Conservation (phyloP, 176 grass and related monocot genomes). For the Cenchrus fungigraminus region DNA sequence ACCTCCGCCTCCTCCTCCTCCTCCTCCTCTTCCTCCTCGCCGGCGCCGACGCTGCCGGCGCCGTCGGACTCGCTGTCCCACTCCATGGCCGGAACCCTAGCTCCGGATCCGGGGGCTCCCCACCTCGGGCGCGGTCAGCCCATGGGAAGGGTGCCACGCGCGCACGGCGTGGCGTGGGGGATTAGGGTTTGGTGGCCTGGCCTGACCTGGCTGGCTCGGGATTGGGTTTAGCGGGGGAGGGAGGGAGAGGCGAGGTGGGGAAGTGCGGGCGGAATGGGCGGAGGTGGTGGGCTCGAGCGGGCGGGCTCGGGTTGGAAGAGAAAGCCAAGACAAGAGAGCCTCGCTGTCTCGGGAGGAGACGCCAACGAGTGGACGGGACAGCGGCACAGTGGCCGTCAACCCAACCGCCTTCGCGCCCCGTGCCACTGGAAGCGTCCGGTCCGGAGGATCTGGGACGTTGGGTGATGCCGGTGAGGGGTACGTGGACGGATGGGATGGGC, state of each 20-base stretch:
- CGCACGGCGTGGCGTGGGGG: constrained; percentile 26
- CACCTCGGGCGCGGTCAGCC: constrained; percentile 30
- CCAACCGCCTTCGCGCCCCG: constrained; percentile 16
- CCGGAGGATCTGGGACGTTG: neutral
- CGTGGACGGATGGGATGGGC: neutral
- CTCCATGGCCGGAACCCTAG: constrained; percentile 69
- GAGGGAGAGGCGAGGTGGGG: neutral
- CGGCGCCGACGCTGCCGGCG: constrained; percentile 48
- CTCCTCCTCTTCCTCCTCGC: constrained; percentile 52
- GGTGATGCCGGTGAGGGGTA: neutral
- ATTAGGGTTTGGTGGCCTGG: constrained; percentile 40
- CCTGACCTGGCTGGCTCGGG: constrained; percentile 28
- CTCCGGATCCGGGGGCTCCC: constrained; percentile 55
- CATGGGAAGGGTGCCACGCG: constrained; percentile 22
- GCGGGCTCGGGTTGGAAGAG: constrained; percentile 10
- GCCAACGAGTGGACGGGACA: constrained; percentile 58
- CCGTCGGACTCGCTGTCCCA: constrained; percentile 94
- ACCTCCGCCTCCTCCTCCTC: constrained; percentile 36
- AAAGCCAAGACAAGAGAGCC: neutral
- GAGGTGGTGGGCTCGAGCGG: constrained; percentile 37
- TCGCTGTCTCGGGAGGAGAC: constrained; percentile 25
- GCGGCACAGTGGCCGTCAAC: constrained; percentile 4
- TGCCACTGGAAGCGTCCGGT: neutral
- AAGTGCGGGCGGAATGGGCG: constrained; percentile 19
- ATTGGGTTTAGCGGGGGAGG: constrained; percentile 18